Evolutionary conservation across 2,329 filamentous ascomycete species (phyloP), one percentile per base, ranked within the genome.

Genomic region (Botrytis hyacinthi): DNA sequence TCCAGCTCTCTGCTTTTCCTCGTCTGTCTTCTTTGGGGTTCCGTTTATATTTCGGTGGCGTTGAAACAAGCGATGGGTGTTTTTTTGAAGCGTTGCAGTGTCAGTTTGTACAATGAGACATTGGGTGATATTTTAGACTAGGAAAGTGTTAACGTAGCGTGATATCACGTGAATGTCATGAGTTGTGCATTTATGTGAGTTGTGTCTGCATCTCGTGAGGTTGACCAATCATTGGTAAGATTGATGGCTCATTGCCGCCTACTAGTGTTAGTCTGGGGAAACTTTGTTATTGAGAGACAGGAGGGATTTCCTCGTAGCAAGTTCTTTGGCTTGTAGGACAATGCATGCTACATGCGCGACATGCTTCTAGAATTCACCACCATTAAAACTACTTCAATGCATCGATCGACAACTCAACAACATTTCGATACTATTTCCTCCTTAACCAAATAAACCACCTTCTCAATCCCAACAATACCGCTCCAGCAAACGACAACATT

Each of bases 121-220:
- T 69, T 37, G 67, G n/a, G 51, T 40, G 29, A 16, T 32, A 42
- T 32, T 26, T 32, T 35, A 29, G 22, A 62, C 37, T 40, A 16
- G 40, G 51, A 44, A 32, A 32, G 20, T 29, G 44, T 20, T 51
- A 18, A 29, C 16, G 16, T 42, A 54, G 16, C 4, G 46, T 32
- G 4, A 29, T n/a, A 37, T 71, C 69, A 71, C 69, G 69, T 65
- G 69, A 63, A 54, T 7, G n/a, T 42, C 35, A 71, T 46, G 69
- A 32, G 44, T 18, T 71, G 10, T 32, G 14, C 12, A 9, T n/a
- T 37, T 26, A 42, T 51, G 29, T 18, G 8, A 14, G 48, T 16
- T 46, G 40, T n/a, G 54, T 69, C 48, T 69, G 66, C 48, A 69
- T 35, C 35, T 69, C 66, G 66, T 59, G 66, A 69, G 29, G 20